These are phyloP conservation scores for Athelia psychrophila DNA, from an alignment of 1,284 basidiomycete genomes.

Conservation along the genomic window DNA sequence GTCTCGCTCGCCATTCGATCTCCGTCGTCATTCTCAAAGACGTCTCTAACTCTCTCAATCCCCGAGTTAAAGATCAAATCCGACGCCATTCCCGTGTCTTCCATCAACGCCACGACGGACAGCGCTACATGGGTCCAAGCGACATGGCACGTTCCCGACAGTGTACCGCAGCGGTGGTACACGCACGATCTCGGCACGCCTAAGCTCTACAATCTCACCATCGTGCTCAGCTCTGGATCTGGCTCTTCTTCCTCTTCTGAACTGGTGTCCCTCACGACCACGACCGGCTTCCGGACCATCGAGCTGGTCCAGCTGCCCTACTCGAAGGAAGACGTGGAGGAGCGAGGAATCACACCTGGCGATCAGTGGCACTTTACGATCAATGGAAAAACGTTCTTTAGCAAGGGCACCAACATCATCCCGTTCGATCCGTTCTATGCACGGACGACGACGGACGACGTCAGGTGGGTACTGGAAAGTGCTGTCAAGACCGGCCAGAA, in stretches of 20 bases:
- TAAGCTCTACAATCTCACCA: slow-evolving; percentile 49
- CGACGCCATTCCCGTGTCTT: slow-evolving; percentile 15
- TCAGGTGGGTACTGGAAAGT: slow-evolving; percentile 55
- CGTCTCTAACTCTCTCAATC: slow-evolving; percentile 40
- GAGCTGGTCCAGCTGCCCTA: slow-evolving; percentile 49
- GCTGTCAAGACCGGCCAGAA: slow-evolving; percentile 55
- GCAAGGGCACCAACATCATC: slow-evolving; percentile 54
- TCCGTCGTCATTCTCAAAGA: slow-evolving; percentile 27
- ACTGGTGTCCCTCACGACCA: slow-evolving; percentile 29
- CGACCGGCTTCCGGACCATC: slow-evolving; percentile 59
- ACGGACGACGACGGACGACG: slow-evolving; percentile 45
- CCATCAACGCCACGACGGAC: slow-evolving; percentile 29
- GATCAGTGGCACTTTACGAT: slow-evolving; percentile 61
- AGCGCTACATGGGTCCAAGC: slow-evolving; percentile 38
- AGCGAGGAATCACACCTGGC: slow-evolving; percentile 51
- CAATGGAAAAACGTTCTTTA: slow-evolving; percentile 55
- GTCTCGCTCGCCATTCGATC: slow-evolving; percentile 51
- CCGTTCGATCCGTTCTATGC: slow-evolving; percentile 61
- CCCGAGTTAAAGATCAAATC: slow-evolving; percentile 43
- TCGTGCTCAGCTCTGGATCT: slow-evolving; percentile 17
- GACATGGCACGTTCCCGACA: slow-evolving; percentile 44
- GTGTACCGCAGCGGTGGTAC: slow-evolving; percentile 49
- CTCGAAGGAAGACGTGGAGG: slow-evolving; percentile 37
- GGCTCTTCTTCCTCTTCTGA: slow-evolving; percentile 2
- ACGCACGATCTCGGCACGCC: slow-evolving; percentile 54